Percentiles rank a stretch among this genome's conserved stretches.
phyloP scores from a whole-genome alignment of 1,284 basidiomycete species.

The Marasmius fiardii region DNA sequence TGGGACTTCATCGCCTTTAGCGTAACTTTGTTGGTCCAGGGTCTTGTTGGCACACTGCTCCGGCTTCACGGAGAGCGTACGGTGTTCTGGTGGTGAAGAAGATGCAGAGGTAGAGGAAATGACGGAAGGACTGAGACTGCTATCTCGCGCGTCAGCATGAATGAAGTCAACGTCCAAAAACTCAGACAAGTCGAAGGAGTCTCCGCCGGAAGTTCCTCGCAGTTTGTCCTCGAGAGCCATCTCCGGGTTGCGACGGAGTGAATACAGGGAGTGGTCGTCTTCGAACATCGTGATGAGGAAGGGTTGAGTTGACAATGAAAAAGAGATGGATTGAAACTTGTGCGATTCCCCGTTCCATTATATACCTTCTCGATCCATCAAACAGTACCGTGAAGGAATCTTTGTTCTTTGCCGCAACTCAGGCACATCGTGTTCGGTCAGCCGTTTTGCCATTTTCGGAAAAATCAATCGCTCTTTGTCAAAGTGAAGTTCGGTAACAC shows the following conservation, averaged over 20 bases:
- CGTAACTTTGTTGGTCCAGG: constrained; percentile 10
- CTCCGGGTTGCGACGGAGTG: background rate
- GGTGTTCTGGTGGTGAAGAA: background rate
- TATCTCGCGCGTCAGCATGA: background rate
- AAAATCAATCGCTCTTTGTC: constrained; percentile 5
- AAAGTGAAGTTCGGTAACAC: background rate
- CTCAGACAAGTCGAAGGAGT: background rate
- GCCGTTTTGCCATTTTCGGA: background rate
- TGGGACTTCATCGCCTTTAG: constrained; percentile 10
- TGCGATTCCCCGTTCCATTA: constrained; percentile 1
- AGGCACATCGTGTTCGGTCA: constrained; percentile 11
- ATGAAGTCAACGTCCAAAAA: background rate
- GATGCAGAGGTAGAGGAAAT: constrained; percentile 8
- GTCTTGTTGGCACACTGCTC: constrained; percentile 5
- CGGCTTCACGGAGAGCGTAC: background rate
- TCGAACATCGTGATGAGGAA: background rate
- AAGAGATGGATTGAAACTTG: background rate
- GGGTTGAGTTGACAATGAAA: background rate
- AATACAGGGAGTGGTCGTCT: background rate
- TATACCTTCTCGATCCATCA: constrained; percentile 12
- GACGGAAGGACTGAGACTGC: background rate
- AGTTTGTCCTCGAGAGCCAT: background rate
- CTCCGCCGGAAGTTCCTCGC: background rate
- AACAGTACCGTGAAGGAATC: constrained; percentile 7
- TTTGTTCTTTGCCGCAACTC: constrained; percentile 16